phyloP scores from a whole-genome alignment of 768 basidiomycete species.

The Clitopilus passeckerianus region DNA sequence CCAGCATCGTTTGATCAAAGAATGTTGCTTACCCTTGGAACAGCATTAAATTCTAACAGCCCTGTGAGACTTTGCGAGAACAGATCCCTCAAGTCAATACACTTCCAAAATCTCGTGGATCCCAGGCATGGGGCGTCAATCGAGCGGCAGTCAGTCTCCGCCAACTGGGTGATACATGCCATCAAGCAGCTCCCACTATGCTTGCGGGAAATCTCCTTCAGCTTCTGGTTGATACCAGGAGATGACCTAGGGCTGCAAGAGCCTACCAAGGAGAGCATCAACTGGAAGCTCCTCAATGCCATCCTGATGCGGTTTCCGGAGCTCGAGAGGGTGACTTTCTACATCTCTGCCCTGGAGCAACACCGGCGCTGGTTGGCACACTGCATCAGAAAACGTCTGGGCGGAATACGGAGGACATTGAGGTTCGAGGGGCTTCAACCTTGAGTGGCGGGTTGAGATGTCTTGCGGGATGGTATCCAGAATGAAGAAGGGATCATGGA shows the following conservation, averaged over 20 bases:
- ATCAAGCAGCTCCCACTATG: slow-evolving; percentile 3
- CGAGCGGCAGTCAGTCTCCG: slow-evolving; percentile 1
- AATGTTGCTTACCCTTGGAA: background rate
- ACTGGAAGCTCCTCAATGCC: background rate
- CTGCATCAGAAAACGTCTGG: background rate
- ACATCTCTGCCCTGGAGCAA: slow-evolving; percentile 1
- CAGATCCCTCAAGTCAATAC: slow-evolving; percentile 1
- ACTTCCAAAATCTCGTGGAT: slow-evolving; percentile 11
- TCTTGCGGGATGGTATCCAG: too few species aligned
- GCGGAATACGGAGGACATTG: background rate
- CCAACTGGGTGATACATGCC: slow-evolving; percentile 7
- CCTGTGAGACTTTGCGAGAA: slow-evolving; percentile 3
- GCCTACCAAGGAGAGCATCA: background rate
- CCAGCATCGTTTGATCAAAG: background rate
- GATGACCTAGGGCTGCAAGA: slow-evolving; percentile 7
- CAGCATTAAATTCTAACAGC: background rate
- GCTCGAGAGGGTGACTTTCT: slow-evolving; percentile 2
- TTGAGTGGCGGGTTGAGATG: too few species aligned
- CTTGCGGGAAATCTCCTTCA: slow-evolving; percentile 3
- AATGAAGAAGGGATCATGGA: too few species aligned
- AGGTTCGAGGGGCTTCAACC: background rate
- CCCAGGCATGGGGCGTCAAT: background rate
- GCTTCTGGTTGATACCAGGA: slow-evolving; percentile 9
- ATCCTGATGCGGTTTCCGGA: background rate
- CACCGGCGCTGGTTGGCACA: slow-evolving; percentile 6